Conservation (phyloP, 2,329 filamentous ascomycete species). For the Pseudogymnoascus sp. region DNA sequence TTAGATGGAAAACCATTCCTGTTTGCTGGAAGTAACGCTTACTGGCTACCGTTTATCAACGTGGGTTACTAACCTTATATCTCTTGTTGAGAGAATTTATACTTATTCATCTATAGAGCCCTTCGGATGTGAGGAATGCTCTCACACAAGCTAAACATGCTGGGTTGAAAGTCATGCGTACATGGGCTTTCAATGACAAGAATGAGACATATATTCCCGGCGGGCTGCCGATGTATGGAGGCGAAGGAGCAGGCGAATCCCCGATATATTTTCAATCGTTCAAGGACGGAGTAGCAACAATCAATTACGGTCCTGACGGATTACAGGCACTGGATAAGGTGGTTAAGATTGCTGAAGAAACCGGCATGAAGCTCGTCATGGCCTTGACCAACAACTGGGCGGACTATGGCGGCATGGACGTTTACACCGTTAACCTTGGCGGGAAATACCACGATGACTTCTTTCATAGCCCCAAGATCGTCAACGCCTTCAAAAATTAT, state of each 20-base stretch:
- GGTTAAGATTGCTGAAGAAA: slow-evolving; percentile 41
- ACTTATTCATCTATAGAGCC: neutral
- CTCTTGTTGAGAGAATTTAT: slow-evolving; percentile 37
- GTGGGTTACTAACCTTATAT: slow-evolving; percentile 27
- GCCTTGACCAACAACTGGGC: slow-evolving; percentile 53
- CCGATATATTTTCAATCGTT: slow-evolving; percentile 23
- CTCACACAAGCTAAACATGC: slow-evolving; percentile 31
- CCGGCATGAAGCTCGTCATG: slow-evolving; percentile 46
- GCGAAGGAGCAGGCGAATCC: slow-evolving; percentile 22
- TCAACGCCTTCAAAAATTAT: slow-evolving; percentile 31
- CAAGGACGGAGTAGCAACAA: slow-evolving; percentile 19
- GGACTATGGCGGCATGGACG: slow-evolving; percentile 53
- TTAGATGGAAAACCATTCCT: slow-evolving; percentile 49
- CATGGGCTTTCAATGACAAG: slow-evolving; percentile 52
- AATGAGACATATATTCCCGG: slow-evolving; percentile 42
- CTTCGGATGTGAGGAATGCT: slow-evolving; percentile 28
- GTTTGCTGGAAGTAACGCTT: slow-evolving; percentile 51
- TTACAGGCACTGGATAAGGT: slow-evolving; percentile 43
- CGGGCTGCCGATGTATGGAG: slow-evolving; percentile 43
- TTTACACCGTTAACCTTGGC: slow-evolving; percentile 49
- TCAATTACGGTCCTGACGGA: slow-evolving; percentile 28
- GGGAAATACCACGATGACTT: slow-evolving; percentile 34
- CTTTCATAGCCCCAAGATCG: slow-evolving; percentile 43
- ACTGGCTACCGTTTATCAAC: slow-evolving; percentile 49
- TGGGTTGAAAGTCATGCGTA: slow-evolving; percentile 46